These are phyloP conservation scores for Hericium erinaceus DNA, from an alignment of 768 basidiomycete genomes.

Conservation along the genomic window DNA sequence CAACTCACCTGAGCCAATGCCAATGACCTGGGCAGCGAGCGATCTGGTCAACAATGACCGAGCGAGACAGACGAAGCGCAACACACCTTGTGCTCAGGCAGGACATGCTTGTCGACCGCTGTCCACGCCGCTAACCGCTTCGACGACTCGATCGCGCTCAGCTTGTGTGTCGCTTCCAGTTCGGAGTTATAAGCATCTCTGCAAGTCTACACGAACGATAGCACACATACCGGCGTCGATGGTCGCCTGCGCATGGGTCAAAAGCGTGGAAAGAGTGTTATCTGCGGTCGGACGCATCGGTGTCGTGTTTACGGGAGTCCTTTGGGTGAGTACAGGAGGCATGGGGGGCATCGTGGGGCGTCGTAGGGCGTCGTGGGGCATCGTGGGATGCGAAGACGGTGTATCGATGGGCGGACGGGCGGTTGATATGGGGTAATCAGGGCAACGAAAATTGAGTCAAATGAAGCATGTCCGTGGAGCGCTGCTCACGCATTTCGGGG, in stretches of 20 bases:
- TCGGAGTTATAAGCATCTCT: not conserved
- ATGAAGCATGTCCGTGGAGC: constrained; percentile 10
- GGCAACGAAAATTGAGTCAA: too few relatives aligned
- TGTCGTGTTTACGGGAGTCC: not conserved
- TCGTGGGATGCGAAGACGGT: not conserved
- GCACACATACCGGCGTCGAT: not conserved
- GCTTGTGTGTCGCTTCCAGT: not conserved
- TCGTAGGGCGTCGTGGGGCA: too few relatives aligned
- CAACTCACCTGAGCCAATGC: constrained; percentile 70
- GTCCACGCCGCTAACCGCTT: constrained; percentile 90
- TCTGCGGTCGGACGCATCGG: not conserved
- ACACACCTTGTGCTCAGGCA: constrained; percentile 70
- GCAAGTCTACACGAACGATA: not conserved
- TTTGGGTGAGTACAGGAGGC: not conserved
- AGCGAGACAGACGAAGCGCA: not conserved
- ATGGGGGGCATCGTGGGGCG: not conserved
- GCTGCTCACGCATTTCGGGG: not conserved
- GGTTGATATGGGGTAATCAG: too few relatives aligned
- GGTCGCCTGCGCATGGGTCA: not conserved
- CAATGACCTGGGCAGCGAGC: constrained; percentile 79
- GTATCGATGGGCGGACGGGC: not conserved
- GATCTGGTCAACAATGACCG: not conserved
- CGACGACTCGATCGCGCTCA: constrained; percentile 61
- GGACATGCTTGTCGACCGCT: constrained; percentile 86
- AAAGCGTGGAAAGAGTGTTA: not conserved